These are phyloP conservation scores for Vanrija sp. DNA, from an alignment of 1,284 basidiomycete genomes.

Conservation along the genomic window DNA sequence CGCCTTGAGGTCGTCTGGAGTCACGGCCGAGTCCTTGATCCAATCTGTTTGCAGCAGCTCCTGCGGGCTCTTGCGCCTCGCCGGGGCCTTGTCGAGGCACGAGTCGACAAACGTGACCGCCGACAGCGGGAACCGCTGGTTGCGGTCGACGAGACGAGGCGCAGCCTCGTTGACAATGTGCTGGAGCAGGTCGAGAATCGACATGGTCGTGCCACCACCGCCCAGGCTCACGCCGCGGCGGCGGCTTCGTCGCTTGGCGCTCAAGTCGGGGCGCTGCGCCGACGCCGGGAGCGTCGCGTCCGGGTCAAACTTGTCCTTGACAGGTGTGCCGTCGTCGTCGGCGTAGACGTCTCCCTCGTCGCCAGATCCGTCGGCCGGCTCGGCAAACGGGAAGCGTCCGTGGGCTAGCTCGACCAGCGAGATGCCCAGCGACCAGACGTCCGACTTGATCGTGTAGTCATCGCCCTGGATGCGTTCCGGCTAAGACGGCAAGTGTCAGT, in stretches of 20 bases:
- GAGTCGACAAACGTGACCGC: constrained; percentile 76
- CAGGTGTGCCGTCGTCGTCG: constrained; percentile 50
- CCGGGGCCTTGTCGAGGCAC: constrained; percentile 79
- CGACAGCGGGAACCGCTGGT: constrained; percentile 56
- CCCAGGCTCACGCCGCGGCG: constrained; percentile 76
- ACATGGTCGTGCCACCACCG: constrained; percentile 85
- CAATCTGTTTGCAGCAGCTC: constrained; percentile 58
- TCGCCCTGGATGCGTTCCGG: constrained; percentile 98
- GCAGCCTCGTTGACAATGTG: constrained; percentile 97
- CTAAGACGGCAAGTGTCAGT: constrained; percentile 50
- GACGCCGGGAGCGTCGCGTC: constrained; percentile 39
- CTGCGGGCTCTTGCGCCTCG: constrained; percentile 70
- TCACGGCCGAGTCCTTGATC: constrained; percentile 34
- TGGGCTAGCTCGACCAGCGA: constrained; percentile 89
- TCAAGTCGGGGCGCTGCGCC: constrained; percentile 29
- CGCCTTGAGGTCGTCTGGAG: constrained; percentile 26
- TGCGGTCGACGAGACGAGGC: constrained; percentile 59
- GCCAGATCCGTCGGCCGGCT: constrained; percentile 61
- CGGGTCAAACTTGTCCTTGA: constrained; percentile 33
- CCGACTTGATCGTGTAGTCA: constrained; percentile 94
- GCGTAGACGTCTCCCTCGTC: constrained; percentile 55
- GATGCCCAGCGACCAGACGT: constrained; percentile 95
- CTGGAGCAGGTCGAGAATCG: constrained; percentile 91
- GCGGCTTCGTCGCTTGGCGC: constrained; percentile 55
- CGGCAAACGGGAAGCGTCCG: constrained; percentile 87